Evolutionary conservation across 2,329 filamentous ascomycete genomes (phyloP).

Genomic region (Aspergillus sp.): DNA sequence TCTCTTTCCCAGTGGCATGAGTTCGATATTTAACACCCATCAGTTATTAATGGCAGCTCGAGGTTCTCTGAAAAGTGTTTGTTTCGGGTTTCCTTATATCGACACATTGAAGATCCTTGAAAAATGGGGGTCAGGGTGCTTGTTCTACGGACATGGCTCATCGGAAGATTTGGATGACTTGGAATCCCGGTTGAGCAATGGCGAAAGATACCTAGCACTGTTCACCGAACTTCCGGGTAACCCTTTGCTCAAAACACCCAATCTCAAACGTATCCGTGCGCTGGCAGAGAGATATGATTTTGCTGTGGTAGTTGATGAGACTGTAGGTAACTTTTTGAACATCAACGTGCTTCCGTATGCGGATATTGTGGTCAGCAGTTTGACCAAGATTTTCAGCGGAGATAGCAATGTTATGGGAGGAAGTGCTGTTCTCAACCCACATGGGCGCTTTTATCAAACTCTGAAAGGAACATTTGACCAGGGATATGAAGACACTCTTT

Average conservation of each 20-base stretch:
- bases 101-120: slow-evolving; percentile 92
- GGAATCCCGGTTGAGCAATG: slow-evolving; percentile 63
- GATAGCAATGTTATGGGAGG: slow-evolving; percentile 99
- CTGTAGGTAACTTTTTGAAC: slow-evolving; percentile 93
- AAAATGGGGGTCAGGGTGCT: slow-evolving; percentile 85
- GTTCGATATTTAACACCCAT: slow-evolving; percentile 86
- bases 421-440: slow-evolving; percentile 60
- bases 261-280: slow-evolving; percentile 72
- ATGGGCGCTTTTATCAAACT: slow-evolving; percentile 62
- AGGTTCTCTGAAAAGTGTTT: slow-evolving; percentile 69
- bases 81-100: slow-evolving; percentile 95
- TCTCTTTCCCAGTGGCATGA: slow-evolving; percentile 88
- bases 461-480: slow-evolving; percentile 63
- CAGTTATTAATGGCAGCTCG: slow-evolving; percentile 63
- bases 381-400: slow-evolving; percentile 96
- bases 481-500: slow-evolving; percentile 84
- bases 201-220: slow-evolving; percentile 73
- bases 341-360: slow-evolving; percentile 85
- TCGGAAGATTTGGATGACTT: slow-evolving; percentile 77
- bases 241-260: slow-evolving; percentile 77
- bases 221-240: slow-evolving; percentile 97
- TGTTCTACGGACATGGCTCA: slow-evolving; percentile 82
- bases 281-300: slow-evolving; percentile 84
- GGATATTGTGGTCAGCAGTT: slow-evolving; percentile 87
- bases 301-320: slow-evolving; percentile 88